These are phyloP conservation scores for Sugiyamaella qingdaonensis DNA, from an alignment of 805 yeast species.

Conservation along the genomic window DNA sequence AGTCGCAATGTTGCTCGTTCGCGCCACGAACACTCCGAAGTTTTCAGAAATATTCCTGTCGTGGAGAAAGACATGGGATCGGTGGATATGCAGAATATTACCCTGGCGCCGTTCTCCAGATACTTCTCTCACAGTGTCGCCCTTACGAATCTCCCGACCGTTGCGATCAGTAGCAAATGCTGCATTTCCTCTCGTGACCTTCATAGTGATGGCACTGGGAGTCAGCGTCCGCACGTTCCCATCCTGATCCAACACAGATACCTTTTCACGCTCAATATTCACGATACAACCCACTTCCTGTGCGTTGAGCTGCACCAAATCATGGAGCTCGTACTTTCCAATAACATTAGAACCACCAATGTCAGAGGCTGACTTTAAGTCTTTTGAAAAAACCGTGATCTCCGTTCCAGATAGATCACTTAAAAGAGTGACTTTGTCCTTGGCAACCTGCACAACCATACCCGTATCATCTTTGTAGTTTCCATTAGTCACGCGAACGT, in stretches of 20 bases:
- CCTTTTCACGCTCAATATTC: slow-evolving; percentile 82
- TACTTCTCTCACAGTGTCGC: slow-evolving; percentile 87
- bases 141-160: slow-evolving; percentile 81
- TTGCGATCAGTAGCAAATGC: slow-evolving; percentile 79
- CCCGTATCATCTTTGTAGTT: slow-evolving; percentile 93
- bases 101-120: slow-evolving; percentile 87
- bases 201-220: slow-evolving; percentile 79
- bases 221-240: slow-evolving; percentile 68
- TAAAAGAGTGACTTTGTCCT: slow-evolving; percentile 75
- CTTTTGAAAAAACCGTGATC: slow-evolving; percentile 88
- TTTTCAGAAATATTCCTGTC: slow-evolving; percentile 78
- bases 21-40: slow-evolving; percentile 84
- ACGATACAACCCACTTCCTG: slow-evolving; percentile 85
- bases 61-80: slow-evolving; percentile 72
- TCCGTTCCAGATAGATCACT: slow-evolving; percentile 87
- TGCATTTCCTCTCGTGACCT: slow-evolving; percentile 46
- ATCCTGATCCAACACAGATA: slow-evolving; percentile 74
- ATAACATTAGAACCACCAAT: slow-evolving; percentile 66
- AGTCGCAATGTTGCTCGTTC: slow-evolving; percentile 71
- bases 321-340: slow-evolving; percentile 81
- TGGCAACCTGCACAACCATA: slow-evolving; percentile 75
- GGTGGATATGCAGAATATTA: slow-evolving; percentile 77
- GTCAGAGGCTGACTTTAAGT: slow-evolving; percentile 87
- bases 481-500: slow-evolving; percentile 88
- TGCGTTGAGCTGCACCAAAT: slow-evolving; percentile 82